phyloP scores from a whole-genome alignment of 306 rosid genomes.

The Inga oerstediana region DNA sequence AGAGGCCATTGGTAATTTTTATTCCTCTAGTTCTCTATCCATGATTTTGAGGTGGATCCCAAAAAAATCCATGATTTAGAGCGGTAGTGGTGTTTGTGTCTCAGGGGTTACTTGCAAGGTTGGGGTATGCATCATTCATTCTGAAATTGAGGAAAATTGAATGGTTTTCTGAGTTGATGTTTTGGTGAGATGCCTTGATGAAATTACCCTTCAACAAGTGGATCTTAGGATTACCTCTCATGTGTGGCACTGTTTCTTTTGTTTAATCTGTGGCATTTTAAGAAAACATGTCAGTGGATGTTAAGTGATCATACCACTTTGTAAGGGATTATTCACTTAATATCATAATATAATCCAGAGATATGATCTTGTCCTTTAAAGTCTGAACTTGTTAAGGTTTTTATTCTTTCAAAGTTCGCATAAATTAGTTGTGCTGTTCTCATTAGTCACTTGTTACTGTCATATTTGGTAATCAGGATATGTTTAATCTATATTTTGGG shows the following conservation, averaged over 20 bases:
- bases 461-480: background rate
- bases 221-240: background rate
- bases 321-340: background rate
- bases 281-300: background rate
- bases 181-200: slow-evolving; percentile 4
- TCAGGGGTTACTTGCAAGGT: background rate
- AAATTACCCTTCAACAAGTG: background rate
- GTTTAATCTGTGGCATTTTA: background rate
- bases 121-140: background rate
- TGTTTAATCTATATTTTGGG: background rate
- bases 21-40: background rate
- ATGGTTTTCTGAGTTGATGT: slow-evolving; percentile 1
- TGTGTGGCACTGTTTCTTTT: background rate
- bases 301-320: background rate
- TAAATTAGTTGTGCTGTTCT: background rate
- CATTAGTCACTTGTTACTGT: background rate
- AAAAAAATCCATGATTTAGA: background rate
- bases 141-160: slow-evolving; percentile 5
- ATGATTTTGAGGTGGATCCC: background rate
- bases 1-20: background rate
- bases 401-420: background rate
- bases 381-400: background rate
- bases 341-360: slow-evolving; percentile 1
- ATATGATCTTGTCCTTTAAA: slow-evolving; percentile 10
- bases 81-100: background rate